Evolutionary conservation across 352 stramenopile species (phyloP).

Genomic region (Elongisporangium prolatum): DNA sequence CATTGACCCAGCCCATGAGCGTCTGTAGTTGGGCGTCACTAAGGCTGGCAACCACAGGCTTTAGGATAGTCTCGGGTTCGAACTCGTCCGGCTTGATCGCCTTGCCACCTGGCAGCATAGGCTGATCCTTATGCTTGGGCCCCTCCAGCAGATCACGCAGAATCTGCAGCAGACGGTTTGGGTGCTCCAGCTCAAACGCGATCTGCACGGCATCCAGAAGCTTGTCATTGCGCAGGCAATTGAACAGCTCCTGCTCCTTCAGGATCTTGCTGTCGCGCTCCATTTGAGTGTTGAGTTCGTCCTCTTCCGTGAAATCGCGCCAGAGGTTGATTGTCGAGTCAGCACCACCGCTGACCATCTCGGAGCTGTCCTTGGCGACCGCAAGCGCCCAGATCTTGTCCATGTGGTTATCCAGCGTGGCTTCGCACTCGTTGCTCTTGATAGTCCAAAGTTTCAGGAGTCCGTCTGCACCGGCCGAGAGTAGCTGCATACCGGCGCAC

Average conservation of each 20-base stretch:
- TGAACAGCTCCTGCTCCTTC: slow-evolving; percentile 94
- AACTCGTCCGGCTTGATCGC: slow-evolving; percentile 52
- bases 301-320: slow-evolving; percentile 92
- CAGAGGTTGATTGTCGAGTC: slow-evolving; percentile 95
- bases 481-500: slow-evolving; percentile 89
- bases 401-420: slow-evolving; percentile 94
- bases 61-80: slow-evolving; percentile 55
- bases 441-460: slow-evolving; percentile 99
- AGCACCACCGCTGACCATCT: slow-evolving; percentile 91
- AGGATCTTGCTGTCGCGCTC: slow-evolving; percentile 89
- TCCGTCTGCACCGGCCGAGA: slow-evolving; percentile 95
- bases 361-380: slow-evolving; percentile 81
- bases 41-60: slow-evolving; percentile 69
- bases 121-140: slow-evolving; percentile 56
- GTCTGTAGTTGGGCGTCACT: slow-evolving; percentile 80
- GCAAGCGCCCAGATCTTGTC: slow-evolving; percentile 98
- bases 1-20: slow-evolving; percentile 92
- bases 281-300: slow-evolving; percentile 78
- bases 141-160: slow-evolving; percentile 78
- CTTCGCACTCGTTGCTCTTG: slow-evolving; percentile 96
- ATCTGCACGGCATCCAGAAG: slow-evolving; percentile 80
- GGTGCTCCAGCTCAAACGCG: slow-evolving; percentile 92
- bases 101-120: slow-evolving; percentile 26
- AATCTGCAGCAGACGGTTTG: slow-evolving; percentile 92
- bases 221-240: slow-evolving; percentile 92